Evolutionary conservation across 2,329 filamentous ascomycete genomes (phyloP).

Genomic region (Arthrobotrys conoides): DNA sequence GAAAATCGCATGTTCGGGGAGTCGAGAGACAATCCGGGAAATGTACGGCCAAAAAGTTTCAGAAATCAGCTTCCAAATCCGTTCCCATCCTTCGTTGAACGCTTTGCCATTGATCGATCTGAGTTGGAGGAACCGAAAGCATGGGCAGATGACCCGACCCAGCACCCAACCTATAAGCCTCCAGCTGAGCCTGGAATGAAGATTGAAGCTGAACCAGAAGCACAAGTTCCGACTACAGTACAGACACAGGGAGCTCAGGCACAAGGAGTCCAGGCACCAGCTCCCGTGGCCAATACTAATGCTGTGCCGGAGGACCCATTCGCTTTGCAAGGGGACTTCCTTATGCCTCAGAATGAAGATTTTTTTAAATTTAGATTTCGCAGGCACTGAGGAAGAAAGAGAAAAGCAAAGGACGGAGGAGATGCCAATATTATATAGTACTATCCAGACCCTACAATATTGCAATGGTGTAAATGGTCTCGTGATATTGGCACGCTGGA

Average conservation of each 20-base stretch:
- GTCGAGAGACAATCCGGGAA: background rate
- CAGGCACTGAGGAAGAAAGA: background rate
- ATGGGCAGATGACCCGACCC: background rate
- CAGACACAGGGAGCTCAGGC: background rate
- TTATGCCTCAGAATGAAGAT: background rate
- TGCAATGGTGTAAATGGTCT: too few relatives aligned
- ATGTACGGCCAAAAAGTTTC: background rate
- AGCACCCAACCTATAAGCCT: background rate
- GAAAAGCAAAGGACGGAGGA: too few relatives aligned
- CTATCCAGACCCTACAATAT: too few relatives aligned
- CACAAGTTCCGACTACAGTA: background rate
- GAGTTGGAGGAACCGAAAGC: background rate
- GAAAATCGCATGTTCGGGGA: slow-evolving; percentile 2
- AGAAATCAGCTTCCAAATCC: background rate
- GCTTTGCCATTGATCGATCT: background rate
- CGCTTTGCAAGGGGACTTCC: background rate
- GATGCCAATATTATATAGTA: too few relatives aligned
- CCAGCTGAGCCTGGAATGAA: background rate
- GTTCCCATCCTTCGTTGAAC: background rate
- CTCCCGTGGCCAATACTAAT: background rate
- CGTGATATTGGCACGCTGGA: too few relatives aligned
- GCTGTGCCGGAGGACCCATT: background rate
- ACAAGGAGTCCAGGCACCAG: background rate
- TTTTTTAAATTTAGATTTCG: background rate
- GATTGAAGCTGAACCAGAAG: too few relatives aligned